phyloP scores from a whole-genome alignment of 805 yeast genomes.

The Candida ascalaphidarum region DNA sequence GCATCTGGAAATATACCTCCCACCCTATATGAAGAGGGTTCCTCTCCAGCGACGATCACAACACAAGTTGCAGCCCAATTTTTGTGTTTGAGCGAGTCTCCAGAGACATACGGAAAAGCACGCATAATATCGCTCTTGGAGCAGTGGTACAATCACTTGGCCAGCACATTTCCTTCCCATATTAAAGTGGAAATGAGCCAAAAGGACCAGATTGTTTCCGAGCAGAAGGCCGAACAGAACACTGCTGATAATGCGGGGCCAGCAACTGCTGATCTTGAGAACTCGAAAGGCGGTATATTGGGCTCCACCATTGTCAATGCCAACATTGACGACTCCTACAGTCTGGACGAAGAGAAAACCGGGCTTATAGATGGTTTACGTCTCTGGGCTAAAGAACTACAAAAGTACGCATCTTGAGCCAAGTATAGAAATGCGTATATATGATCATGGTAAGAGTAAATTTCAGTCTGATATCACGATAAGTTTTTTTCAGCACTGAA shows the following conservation, averaged over 20 bases:
- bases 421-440: no score
- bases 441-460: no score
- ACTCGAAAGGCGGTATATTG: conserved; percentile 6
- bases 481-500: no score
- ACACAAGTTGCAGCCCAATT: no score
- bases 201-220: conserved; percentile 25
- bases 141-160: conserved; percentile 13
- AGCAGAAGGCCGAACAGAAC: conserved; percentile 18
- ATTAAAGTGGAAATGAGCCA: conserved; percentile 21
- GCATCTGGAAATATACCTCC: no score
- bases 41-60: no score
- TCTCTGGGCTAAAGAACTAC: conserved; percentile 9
- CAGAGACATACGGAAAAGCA: no score
- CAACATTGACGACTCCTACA: conserved; percentile 3
- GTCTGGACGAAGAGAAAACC: conserved; percentile 11
- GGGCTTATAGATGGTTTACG: conserved; percentile 6
- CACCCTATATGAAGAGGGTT: no score
- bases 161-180: conserved; percentile 21
- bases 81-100: no score
- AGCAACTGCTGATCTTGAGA: neutral
- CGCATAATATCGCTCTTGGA: no score
- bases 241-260: neutral
- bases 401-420: no score
- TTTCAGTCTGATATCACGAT: no score
- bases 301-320: conserved; percentile 5